These are phyloP conservation scores for Hamigera avellanea DNA, from an alignment of 495 filamentous ascomycete genomes.

Conservation along the genomic window DNA sequence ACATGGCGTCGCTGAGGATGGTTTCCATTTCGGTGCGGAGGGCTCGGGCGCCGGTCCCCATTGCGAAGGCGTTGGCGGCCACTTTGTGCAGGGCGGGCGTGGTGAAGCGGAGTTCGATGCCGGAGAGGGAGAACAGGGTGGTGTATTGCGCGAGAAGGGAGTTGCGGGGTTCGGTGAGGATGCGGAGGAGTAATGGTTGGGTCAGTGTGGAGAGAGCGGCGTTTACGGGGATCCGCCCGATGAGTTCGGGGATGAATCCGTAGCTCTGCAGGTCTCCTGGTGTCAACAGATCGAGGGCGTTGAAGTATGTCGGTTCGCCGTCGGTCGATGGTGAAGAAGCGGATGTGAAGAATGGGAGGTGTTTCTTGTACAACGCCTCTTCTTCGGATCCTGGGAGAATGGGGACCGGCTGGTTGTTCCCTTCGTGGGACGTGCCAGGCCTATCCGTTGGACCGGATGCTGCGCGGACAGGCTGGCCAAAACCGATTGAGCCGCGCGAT, in stretches of 20 bases:
- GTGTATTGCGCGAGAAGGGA: conserved; percentile 77
- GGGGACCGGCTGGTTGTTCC: conserved; percentile 32
- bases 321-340: conserved; percentile 17
- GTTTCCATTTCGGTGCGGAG: conserved; percentile 84
- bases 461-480: conserved; percentile 67
- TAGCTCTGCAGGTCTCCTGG: conserved; percentile 80
- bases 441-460: conserved; percentile 17
- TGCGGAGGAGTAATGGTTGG: conserved; percentile 66
- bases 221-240: conserved; percentile 78
- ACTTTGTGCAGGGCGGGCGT: conserved; percentile 66
- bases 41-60: conserved; percentile 81
- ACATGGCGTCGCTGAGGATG: conserved; percentile 80
- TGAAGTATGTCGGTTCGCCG: conserved; percentile 45
- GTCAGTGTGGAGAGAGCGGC: conserved; percentile 73
- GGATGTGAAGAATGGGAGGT: conserved; percentile 55
- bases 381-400: conserved; percentile 43
- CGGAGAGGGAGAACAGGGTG: conserved; percentile 70
- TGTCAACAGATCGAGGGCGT: conserved; percentile 69
- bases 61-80: conserved; percentile 56
- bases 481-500: conserved; percentile 80
- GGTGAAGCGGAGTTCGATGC: conserved; percentile 76
- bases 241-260: conserved; percentile 91
- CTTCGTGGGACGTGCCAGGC: conserved; percentile 11
- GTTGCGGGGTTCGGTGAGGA: conserved; percentile 87
- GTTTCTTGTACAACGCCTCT: conserved; percentile 50